Conservation (phyloP, 495 filamentous ascomycete species). For the Amniculicola lignicola region DNA sequence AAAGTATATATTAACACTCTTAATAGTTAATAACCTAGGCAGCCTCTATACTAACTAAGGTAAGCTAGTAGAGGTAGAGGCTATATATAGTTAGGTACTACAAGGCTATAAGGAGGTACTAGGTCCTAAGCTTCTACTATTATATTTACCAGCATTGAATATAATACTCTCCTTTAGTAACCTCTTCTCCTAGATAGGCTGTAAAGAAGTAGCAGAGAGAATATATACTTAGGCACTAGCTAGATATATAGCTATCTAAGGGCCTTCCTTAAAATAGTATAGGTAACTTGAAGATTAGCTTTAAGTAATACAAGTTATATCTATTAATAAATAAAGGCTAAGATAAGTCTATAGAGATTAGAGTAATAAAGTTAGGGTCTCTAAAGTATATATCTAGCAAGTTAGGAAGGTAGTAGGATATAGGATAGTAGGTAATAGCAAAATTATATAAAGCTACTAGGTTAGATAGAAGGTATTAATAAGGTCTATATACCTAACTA, state of each 20-base stretch:
- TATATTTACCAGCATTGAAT: slow-evolving; percentile 18
- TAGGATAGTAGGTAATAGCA: too few relatives aligned
- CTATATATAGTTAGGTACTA: too few relatives aligned
- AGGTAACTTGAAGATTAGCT: neutral
- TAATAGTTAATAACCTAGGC: slow-evolving; percentile 44
- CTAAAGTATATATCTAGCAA: too few relatives aligned
- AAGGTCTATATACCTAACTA: too few relatives aligned
- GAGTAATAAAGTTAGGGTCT: neutral
- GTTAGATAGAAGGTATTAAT: too few relatives aligned
- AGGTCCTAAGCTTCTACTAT: slow-evolving; percentile 4
- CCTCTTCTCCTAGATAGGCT: slow-evolving; percentile 15
- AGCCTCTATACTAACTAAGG: slow-evolving; percentile 11
- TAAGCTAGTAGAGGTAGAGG: neutral
- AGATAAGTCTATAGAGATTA: neutral
- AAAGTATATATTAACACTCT: slow-evolving; percentile 43
- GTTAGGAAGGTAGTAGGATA: too few relatives aligned
- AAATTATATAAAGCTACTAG: too few relatives aligned
- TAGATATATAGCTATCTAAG: slow-evolving; percentile 11
- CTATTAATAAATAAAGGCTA: neutral
- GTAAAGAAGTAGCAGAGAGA: slow-evolving; percentile 8
- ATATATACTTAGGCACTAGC: slow-evolving; percentile 17
- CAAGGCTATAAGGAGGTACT: slow-evolving; percentile 20
- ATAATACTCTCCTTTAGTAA: slow-evolving; percentile 1
- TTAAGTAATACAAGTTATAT: neutral
- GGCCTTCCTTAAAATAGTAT: too few relatives aligned